These are phyloP conservation scores for Tilletia horrida DNA, from an alignment of 1,284 basidiomycete genomes.

Conservation along the genomic window DNA sequence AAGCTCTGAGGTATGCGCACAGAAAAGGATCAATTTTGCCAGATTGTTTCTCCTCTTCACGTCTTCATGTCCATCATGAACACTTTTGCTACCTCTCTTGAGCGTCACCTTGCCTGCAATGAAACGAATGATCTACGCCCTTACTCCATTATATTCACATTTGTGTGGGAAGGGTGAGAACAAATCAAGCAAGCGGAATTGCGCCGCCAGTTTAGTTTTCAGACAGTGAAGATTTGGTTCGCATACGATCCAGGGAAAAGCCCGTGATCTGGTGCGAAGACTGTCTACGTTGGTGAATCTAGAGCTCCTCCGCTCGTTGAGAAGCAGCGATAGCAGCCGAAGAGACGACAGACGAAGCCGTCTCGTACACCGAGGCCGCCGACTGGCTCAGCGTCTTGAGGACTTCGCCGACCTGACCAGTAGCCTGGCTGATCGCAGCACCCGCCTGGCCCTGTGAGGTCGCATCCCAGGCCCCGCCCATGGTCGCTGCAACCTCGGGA, in stretches of 20 bases:
- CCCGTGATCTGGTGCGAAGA: too few species aligned
- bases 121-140: neutral
- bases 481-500: neutral
- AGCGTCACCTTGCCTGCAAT: too few species aligned
- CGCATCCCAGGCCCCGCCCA: conserved; percentile 14
- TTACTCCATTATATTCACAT: too few species aligned
- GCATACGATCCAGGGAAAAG: too few species aligned
- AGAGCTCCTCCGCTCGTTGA: neutral
- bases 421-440: neutral
- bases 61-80: too few species aligned
- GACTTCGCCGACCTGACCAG: conserved; percentile 10
- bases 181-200: too few species aligned
- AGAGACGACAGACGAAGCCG: conserved; percentile 36
- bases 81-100: neutral
- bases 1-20: conserved; percentile 1
- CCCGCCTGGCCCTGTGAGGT: neutral
- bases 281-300: neutral
- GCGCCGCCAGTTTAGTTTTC: too few species aligned
- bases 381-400: neutral
- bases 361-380: conserved; percentile 22
- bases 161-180: neutral
- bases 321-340: neutral
- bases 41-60: too few species aligned
- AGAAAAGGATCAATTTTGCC: neutral
- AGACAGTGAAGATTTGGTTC: too few species aligned